A percentile compares a stretch with the other conserved stretches of the same genome.
Evolutionary conservation across 177 flowering plant species (phyloP).

Genomic region (Telopea speciosissima): DNA sequence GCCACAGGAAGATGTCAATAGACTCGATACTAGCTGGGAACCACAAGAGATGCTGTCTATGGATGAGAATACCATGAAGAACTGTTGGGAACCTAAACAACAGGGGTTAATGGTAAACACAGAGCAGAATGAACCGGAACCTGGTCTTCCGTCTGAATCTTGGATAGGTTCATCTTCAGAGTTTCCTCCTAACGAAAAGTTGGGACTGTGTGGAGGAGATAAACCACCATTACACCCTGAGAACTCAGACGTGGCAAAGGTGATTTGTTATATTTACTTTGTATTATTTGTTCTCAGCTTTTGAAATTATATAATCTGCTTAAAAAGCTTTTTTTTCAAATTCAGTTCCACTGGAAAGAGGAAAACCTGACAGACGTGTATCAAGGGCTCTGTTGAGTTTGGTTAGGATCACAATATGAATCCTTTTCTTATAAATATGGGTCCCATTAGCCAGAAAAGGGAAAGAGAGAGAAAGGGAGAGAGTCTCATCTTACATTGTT

Average conservation of each 20-base stretch:
- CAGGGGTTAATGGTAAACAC: conserved; percentile 14
- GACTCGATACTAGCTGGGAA: conserved; percentile 6
- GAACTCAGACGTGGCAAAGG: conserved; percentile 17
- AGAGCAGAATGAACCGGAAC: conserved; percentile 25
- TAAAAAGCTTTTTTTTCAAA: neutral
- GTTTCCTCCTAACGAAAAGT: conserved; percentile 18
- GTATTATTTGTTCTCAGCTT: neutral
- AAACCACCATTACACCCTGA: conserved; percentile 22
- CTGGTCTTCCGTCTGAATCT: conserved; percentile 30
- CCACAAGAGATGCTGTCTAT: conserved; percentile 10
- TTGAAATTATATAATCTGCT: neutral
- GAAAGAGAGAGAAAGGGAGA: too few species aligned
- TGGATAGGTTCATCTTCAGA: conserved; percentile 23
- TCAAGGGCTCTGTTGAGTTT: too few species aligned
- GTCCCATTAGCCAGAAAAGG: too few species aligned
- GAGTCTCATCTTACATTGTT: too few species aligned
- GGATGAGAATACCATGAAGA: conserved; percentile 17
- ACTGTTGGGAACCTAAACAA: conserved; percentile 20
- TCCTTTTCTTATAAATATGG: too few species aligned
- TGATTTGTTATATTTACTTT: neutral
- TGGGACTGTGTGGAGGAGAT: conserved; percentile 20
- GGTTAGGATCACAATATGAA: too few species aligned
- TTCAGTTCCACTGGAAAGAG: neutral
- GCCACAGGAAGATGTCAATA: neutral
- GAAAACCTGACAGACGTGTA: too few species aligned